Conservation (phyloP, 2,329 filamentous ascomycete genomes). For the Helminthosporium solani region DNA sequence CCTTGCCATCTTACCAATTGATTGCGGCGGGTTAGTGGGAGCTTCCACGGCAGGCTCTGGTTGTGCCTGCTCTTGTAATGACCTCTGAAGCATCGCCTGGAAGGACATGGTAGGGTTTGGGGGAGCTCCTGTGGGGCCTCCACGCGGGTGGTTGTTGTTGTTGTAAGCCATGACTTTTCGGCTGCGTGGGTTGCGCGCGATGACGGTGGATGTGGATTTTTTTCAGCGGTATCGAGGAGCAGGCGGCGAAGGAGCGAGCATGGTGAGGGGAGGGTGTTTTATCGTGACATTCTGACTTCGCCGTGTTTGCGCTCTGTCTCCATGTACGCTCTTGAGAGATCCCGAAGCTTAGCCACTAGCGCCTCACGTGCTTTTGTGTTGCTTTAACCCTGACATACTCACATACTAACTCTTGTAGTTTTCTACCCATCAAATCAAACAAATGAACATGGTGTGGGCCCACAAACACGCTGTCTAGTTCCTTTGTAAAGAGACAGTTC, state of each 20-base stretch:
- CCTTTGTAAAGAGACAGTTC: no score
- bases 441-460: no score
- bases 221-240: constrained; percentile 24
- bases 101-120: constrained; percentile 35
- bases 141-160: constrained; percentile 29
- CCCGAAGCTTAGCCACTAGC: not conserved
- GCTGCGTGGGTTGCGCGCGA: constrained; percentile 3
- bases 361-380: not conserved
- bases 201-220: constrained; percentile 6
- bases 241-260: constrained; percentile 24
- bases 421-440: no score
- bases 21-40: constrained; percentile 23
- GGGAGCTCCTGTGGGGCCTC: constrained; percentile 32
- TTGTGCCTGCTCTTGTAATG: constrained; percentile 32
- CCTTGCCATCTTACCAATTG: constrained; percentile 25
- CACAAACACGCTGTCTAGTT: no score
- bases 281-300: constrained; percentile 13
- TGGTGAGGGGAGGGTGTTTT: constrained; percentile 28
- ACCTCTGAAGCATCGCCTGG: constrained; percentile 41
- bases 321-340: not conserved
- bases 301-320: not conserved
- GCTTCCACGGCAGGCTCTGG: constrained; percentile 25
- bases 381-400: no score
- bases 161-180: constrained; percentile 27
- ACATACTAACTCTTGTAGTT: no score